Base-by-base conservation (phyloP, 1,139 yeast species). In the Sporopachydermia cereana region DNA sequence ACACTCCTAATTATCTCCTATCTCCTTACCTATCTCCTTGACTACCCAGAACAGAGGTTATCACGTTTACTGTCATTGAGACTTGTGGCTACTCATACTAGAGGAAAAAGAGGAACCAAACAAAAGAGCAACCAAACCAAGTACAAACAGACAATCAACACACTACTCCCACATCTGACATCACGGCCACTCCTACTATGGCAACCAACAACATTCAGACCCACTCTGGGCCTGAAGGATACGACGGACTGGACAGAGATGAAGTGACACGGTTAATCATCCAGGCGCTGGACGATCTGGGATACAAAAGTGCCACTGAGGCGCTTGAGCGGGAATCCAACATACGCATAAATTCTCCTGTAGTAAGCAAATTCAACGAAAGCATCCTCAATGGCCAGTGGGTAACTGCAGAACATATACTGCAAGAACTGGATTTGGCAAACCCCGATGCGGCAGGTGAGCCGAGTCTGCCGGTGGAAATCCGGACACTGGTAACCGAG, bases 231-330 rank as follows among this genome's bases (percentile, higher is more conserved):
- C n/a, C n/a, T n/a, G n/a, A n/a, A n/a, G n/a, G n/a, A n/a, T 56
- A 53, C 42, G 47, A 46, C 36, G 62, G 61, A 16, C 57, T 64
- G 25, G 61, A 64, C 51, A 62, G 58, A 41, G 56, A 54, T 16
- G 78, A 76, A 53, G 62, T 74, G 12, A 67, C 77, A 1, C 64
- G 76, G 44, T 58, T 76, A 23, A 53, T 76, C 31, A 67, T 74
- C 27, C 78, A 74, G 51, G 60, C 76, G 2, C 56, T 76, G 43
- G 57, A 60, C 36, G 79, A 74, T 48, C 50, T 75, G 47, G 80
- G 79, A 2, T 72, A 70, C 51, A 48, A 57, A 4, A 53, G 58
- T 9, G 57, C 74, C 1, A 71, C 75, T 0, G 50, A 56, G 9
- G 45, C 53, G 2, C 57, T 76, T 42, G 70, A 71, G 46, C 50